phyloP scores from a whole-genome alignment of 345 rosid species.

The Triadica sebifera region DNA sequence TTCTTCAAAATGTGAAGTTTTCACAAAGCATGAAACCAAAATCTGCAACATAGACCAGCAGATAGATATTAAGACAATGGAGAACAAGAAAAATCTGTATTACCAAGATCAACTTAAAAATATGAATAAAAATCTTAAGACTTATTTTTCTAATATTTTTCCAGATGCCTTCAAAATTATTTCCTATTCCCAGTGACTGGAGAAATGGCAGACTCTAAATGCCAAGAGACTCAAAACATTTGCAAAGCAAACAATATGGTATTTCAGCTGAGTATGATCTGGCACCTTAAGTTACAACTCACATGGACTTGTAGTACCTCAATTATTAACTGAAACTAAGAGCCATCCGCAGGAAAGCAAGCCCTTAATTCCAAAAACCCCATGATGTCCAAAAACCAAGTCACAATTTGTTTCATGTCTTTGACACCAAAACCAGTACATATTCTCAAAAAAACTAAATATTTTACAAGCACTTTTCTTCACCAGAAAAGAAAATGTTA shows the following conservation, averaged over 20 bases:
- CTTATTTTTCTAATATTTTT: not conserved
- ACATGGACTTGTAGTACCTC: not conserved
- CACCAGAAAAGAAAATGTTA: too few species aligned
- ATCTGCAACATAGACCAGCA: constrained; percentile 50
- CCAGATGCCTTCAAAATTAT: not conserved
- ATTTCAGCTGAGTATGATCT: not conserved
- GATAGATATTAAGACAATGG: constrained; percentile 10
- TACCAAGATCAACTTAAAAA: not conserved
- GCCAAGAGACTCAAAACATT: not conserved
- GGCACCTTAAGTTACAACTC: not conserved
- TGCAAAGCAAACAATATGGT: not conserved
- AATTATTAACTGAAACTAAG: not conserved
- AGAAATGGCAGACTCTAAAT: not conserved
- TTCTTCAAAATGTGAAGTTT: constrained; percentile 81
- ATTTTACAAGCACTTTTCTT: too few species aligned
- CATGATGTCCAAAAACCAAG: constrained; percentile 1
- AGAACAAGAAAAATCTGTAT: not conserved
- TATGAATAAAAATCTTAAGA: not conserved
- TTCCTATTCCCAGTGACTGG: not conserved
- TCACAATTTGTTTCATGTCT: too few species aligned
- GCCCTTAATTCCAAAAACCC: not conserved
- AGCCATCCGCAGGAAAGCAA: not conserved
- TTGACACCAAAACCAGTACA: not conserved
- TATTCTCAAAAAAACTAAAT: too few species aligned
- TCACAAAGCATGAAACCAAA: constrained; percentile 83